These are phyloP conservation scores for Verticillium zaregamsianum DNA, from an alignment of 2,329 filamentous ascomycete species.

Conservation along the genomic window DNA sequence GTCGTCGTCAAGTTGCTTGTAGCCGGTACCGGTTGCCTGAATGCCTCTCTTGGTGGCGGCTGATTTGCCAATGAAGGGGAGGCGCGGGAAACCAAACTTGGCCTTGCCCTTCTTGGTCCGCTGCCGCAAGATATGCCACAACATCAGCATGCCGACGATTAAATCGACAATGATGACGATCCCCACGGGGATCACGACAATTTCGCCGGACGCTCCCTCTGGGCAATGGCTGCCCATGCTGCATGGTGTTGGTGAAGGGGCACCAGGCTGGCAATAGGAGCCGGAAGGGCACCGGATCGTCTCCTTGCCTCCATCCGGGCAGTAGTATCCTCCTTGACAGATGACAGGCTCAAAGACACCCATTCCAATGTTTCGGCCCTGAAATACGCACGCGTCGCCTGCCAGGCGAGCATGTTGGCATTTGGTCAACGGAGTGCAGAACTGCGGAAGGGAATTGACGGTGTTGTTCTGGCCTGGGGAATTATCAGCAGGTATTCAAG, in stretches of 20 bases:
- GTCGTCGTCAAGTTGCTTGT: constrained; percentile 26
- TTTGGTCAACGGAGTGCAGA: constrained; percentile 31
- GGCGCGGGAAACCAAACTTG: neutral
- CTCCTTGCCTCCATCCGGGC: constrained; percentile 26
- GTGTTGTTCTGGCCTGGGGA: constrained; percentile 37
- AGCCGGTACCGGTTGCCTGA: constrained; percentile 24
- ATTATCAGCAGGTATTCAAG: constrained; percentile 8
- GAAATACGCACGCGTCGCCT: constrained; percentile 24
- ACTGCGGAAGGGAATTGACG: constrained; percentile 40
- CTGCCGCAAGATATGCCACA: constrained; percentile 23
- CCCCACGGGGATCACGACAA: constrained; percentile 37
- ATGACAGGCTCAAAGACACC: constrained; percentile 46
- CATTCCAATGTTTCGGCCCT: constrained; percentile 34
- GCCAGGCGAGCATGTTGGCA: constrained; percentile 32
- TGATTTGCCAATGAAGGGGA: constrained; percentile 8
- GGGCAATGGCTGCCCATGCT: constrained; percentile 40
- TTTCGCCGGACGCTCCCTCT: constrained; percentile 34
- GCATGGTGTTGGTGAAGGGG: constrained; percentile 42
- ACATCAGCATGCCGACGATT: constrained; percentile 27
- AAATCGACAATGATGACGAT: constrained; percentile 41
- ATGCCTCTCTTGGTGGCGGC: constrained; percentile 15
- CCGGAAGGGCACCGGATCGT: constrained; percentile 40
- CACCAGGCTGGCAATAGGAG: constrained; percentile 47
- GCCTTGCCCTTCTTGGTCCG: constrained; percentile 21
- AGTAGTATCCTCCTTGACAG: constrained; percentile 45